Base-by-base conservation (phyloP, 2,329 filamentous ascomycete genomes). In the Epichloe aotearoae region DNA sequence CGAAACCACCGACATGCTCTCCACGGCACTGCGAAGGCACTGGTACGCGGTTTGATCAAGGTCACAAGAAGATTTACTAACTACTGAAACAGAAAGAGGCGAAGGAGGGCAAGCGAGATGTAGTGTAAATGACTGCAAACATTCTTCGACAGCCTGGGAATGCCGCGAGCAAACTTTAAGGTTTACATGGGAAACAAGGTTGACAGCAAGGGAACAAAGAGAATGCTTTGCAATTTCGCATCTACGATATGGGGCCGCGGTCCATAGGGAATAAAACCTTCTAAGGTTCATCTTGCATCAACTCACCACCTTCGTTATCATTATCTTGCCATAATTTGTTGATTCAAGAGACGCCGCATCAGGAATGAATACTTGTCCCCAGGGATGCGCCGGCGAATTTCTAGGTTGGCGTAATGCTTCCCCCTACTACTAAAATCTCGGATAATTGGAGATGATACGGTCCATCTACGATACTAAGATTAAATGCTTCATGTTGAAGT, bases 1-100 rank as follows among this genome's bases (percentile, higher is more conserved):
- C 86, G 93, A 77, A 98, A 98, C 83, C 93, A 98, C 81, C 88
- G 89, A 80, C 91, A 98, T 83, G 93, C 93, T 74, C 89, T 97
- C 60, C 93, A 97, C 81, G 93, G 93, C 73, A 98, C 90, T 72
- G 89, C 88, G 81, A 94, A 88, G 80, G 93, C 93, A 71, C 77
- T 98, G 79, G 91, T 97, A 84, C 68, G 86, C 23, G 79, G 52
- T 36, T 4, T 37, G 17, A 46, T 2, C 15, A 19, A 30, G n/a
- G 10, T 6, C 40, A 45, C 3, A 23, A 44, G 44, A 14, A 34
- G 37, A n/a, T 12, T 12, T 14, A 48, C 68, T 72, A 65, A 70
- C 64, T 57, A 46, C 4, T 19, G 42, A 49, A 64, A 72, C 72
- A 95, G 91, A 98, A 97, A 82, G 93, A 96, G 81, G 80, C 89